Evolutionary conservation across 2,329 filamentous ascomycete species (phyloP), one percentile per base, ranked within the genome.

Genomic region (Dothidotthia symphoricarpi): DNA sequence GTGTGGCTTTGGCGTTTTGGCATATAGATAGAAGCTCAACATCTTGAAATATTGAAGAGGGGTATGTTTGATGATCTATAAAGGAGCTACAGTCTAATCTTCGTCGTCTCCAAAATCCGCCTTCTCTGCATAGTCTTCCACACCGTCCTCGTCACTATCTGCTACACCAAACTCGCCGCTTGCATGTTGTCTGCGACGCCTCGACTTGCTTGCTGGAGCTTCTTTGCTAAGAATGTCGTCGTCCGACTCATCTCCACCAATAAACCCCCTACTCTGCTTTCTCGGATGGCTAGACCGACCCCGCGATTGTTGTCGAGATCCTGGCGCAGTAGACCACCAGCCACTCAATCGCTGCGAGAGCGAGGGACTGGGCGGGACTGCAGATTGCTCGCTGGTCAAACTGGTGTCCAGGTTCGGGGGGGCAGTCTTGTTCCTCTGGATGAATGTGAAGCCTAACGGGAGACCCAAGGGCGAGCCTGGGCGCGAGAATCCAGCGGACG

Each of bases 241-340:
- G 22, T 49, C 49, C 3, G 51, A 51, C 6, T 46, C 49, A 11
- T 47, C 47, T 41, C 74, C 71, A 43, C 73, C 71, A 34, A 69
- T 69, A 47, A 76, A 73, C 0, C 75, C 72, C 12, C 67, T 56
- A 35, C 67, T 71, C 49, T 75, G 72, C 34, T 72, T 48, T 26
- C 66, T 59, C 1, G 75, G 37, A 53, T 76, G 73, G 22, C 67
- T 62, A 34, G 74, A 49, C 11, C 71, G 59, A 34, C 62, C 68
- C 4, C 59, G 56, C 25, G 43, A 39, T 49, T 41, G 31, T 34
- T 29, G 41, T 39, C 1, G 40, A 42, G 16, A 39, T 27, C 12
- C 31, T 31, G 5, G 49, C 29, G 65, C 47, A 12, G 59, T 49
- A 6, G 57, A 59, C 61, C 61, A 68, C 65, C 65, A 68, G n/a